phyloP scores from a whole-genome alignment of 495 filamentous ascomycete species.

The Apiosordaria backusii region DNA sequence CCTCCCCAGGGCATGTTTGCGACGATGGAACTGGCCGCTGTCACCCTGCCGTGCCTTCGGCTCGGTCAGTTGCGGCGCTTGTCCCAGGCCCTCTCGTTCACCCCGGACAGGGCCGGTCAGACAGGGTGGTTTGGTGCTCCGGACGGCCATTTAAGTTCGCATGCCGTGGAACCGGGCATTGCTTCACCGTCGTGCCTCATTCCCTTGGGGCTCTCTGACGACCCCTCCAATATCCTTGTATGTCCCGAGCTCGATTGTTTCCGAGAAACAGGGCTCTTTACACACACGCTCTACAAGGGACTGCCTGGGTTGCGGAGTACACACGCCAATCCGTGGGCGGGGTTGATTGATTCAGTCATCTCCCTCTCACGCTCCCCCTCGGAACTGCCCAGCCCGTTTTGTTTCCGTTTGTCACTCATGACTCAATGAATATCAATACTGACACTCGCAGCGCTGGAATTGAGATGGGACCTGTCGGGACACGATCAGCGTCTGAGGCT shows the following conservation, averaged over 20 bases:
- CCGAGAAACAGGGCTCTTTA: background rate
- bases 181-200: conserved; percentile 1
- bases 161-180: conserved; percentile 3
- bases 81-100: background rate
- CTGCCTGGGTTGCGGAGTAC: background rate
- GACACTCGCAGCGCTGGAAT: conserved; percentile 17
- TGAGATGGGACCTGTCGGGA: conserved; percentile 15
- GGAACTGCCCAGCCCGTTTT: background rate
- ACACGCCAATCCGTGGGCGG: background rate
- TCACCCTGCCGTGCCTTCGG: background rate
- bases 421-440: background rate
- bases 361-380: background rate
- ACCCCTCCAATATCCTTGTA: background rate
- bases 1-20: too few species aligned
- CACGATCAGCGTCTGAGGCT: background rate
- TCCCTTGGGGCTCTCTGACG: too few species aligned
- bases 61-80: background rate
- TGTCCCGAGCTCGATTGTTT: background rate
- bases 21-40: too few species aligned
- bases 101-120: background rate
- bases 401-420: background rate
- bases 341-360: background rate
- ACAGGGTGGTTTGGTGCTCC: background rate
- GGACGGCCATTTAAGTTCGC: conserved; percentile 8
- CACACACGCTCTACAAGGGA: background rate